Evolutionary conservation across 305 asterid genomes (phyloP).

Genomic region (Solanum hybrid): DNA sequence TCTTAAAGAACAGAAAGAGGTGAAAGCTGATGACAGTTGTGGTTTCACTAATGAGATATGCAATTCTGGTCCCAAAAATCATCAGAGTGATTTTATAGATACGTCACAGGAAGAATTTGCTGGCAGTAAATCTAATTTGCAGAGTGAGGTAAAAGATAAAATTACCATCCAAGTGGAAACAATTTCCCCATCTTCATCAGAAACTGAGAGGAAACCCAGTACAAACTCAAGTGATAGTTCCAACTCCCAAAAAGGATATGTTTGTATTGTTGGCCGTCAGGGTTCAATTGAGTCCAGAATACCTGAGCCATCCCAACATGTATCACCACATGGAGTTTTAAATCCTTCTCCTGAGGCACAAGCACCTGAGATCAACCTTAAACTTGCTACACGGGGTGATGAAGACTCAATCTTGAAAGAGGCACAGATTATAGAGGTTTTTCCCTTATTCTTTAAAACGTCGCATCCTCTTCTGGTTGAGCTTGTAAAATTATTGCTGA

Average conservation of each 20-base stretch:
- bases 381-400: slow-evolving; percentile 35
- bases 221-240: slow-evolving; percentile 21
- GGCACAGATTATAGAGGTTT: slow-evolving; percentile 85
- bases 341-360: slow-evolving; percentile 30
- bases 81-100: slow-evolving; percentile 25
- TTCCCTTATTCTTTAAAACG: not conserved
- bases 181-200: slow-evolving; percentile 26
- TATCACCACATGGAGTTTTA: slow-evolving; percentile 17
- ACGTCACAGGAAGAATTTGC: slow-evolving; percentile 28
- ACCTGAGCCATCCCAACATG: slow-evolving; percentile 28
- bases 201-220: slow-evolving; percentile 26
- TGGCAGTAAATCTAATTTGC: slow-evolving; percentile 26
- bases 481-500: not conserved
- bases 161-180: slow-evolving; percentile 20
- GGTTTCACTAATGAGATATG: slow-evolving; percentile 24
- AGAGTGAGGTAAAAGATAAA: slow-evolving; percentile 28
- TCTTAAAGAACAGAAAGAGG: slow-evolving; percentile 31
- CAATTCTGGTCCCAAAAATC: slow-evolving; percentile 27
- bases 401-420: slow-evolving; percentile 88
- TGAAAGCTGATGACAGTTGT: slow-evolving; percentile 29
- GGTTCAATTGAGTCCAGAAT: slow-evolving; percentile 26
- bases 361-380: slow-evolving; percentile 24
- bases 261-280: slow-evolving; percentile 19
- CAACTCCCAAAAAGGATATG: slow-evolving; percentile 17
- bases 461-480: slow-evolving; percentile 1